A percentile compares a stretch with the other conserved stretches of the same genome.
Evolutionary conservation across 2,329 filamentous ascomycete genomes (phyloP).

Genomic region (Apiospora pterosperma): DNA sequence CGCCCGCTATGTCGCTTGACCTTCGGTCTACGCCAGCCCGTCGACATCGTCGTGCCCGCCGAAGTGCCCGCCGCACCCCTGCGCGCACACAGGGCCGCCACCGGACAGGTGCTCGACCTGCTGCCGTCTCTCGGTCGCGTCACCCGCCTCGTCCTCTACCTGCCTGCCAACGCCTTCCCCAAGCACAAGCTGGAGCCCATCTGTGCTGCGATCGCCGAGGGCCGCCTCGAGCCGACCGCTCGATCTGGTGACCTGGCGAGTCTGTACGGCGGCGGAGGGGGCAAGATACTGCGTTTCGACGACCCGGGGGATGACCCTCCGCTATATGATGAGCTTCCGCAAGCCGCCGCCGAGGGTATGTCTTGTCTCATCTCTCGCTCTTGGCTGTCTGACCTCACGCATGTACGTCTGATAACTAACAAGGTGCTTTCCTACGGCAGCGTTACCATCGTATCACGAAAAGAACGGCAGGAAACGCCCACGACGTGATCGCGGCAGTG

Average conservation of each 20-base stretch:
- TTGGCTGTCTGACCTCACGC: not conserved
- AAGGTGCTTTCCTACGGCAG: not conserved
- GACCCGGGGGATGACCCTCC: not conserved
- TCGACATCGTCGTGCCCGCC: not conserved
- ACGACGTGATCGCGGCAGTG: not conserved
- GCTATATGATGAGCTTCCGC: not conserved
- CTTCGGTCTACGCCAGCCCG: not conserved
- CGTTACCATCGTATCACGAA: not conserved
- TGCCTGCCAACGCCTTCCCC: not conserved
- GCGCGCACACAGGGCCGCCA: not conserved
- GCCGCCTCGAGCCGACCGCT: not conserved
- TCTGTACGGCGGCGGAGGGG: not conserved
- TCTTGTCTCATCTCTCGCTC: too few species aligned
- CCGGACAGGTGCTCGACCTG: not conserved
- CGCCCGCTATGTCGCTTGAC: not conserved
- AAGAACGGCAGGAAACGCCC: not conserved
- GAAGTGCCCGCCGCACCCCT: not conserved
- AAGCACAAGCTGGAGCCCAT: not conserved
- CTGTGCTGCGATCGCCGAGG: not conserved
- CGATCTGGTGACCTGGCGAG: not conserved
- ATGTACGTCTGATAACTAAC: not conserved
- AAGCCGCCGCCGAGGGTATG: not conserved
- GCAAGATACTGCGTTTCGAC: not conserved
- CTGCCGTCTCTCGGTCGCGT: not conserved
- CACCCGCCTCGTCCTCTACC: not conserved